A percentile compares a stretch with the other conserved stretches of the same genome.
Evolutionary conservation across 441 rosid genomes (phyloP).

Genomic region (Hypseocharis bilobata): DNA sequence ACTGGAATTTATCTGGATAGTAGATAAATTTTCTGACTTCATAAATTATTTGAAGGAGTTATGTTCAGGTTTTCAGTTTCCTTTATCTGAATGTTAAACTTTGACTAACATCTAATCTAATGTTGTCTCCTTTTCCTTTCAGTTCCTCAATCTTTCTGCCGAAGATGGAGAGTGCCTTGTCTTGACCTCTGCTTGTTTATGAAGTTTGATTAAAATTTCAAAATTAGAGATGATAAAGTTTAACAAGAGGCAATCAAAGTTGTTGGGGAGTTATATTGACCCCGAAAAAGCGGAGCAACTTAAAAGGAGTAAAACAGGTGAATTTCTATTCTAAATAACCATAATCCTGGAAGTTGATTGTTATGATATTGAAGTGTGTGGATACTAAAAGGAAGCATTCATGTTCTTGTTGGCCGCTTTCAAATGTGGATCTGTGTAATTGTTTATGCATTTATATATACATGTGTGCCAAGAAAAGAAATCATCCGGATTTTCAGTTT

Average conservation of each 20-base stretch:
- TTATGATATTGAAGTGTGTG: neutral
- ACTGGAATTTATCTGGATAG: neutral
- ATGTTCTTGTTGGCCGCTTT: no score
- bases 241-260: neutral
- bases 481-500: neutral
- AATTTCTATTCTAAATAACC: neutral
- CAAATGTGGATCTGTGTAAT: no score
- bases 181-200: neutral
- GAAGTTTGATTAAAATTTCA: neutral
- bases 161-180: neutral
- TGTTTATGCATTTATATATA: neutral
- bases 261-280: neutral
- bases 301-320: neutral
- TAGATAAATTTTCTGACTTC: neutral
- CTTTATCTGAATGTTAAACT: neutral
- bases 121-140: constrained; percentile 1
- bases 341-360: neutral
- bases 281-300: neutral
- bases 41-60: neutral
- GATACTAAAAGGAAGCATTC: neutral
- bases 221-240: neutral
- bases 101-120: neutral
- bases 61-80: neutral
- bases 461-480: neutral
- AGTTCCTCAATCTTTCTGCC: neutral